Evolutionary conservation across 2,329 filamentous ascomycete genomes (phyloP), one percentile per base, ranked within the genome.

Genomic region (Pseudovirgaria hyperparasitica): DNA sequence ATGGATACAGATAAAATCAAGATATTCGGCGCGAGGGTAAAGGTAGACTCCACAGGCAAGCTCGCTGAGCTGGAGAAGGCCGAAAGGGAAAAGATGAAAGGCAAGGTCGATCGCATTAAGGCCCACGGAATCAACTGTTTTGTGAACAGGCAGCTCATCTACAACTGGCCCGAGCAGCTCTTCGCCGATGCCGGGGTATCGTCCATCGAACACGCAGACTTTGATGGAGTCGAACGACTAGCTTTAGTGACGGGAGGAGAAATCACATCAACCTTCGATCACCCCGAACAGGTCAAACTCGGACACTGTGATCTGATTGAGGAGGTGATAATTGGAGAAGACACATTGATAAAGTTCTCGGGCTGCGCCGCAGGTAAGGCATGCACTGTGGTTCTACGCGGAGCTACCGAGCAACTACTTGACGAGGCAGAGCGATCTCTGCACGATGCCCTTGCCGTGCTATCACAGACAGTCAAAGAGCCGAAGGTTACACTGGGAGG

Each of bases 1-100:
- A 98, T 98, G 90, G 90, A 98, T 59, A 98, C 90, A 19, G 90
- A 98, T 63, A 98, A 98, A 69, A 82, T 98, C 64, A 98, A 98
- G 71, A 96, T 98, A 47, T 98, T 98, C 46, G 90, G 90, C 37
- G 90, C 90, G 10, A 75, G 87, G 33, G 84, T 98, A 47, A 96
- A 96, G 70, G 90, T 98, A 34, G 81, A 82, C 42, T 87, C 84
- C 17, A 98, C 90, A 3, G 84, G 84, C 54, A 94, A 96, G 67
- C 71, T 98, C 26, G 90, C 90, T n/a, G 90, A 98, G 48, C 67
- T 98, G 29, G 90, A 98, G 59, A 93, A 92, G 70, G 90, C 90
- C 5, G 90, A 96, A 65, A 80, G 84, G 47, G 90, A 98, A 47
- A 96, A 96, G 76, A 98, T 98, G 90, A 92, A 86, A 69, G 80